A percentile compares a stretch with the other conserved stretches of the same genome.
Evolutionary conservation across 2,329 filamentous ascomycete species (phyloP).

Genomic region (Beauveria brongniartii): DNA sequence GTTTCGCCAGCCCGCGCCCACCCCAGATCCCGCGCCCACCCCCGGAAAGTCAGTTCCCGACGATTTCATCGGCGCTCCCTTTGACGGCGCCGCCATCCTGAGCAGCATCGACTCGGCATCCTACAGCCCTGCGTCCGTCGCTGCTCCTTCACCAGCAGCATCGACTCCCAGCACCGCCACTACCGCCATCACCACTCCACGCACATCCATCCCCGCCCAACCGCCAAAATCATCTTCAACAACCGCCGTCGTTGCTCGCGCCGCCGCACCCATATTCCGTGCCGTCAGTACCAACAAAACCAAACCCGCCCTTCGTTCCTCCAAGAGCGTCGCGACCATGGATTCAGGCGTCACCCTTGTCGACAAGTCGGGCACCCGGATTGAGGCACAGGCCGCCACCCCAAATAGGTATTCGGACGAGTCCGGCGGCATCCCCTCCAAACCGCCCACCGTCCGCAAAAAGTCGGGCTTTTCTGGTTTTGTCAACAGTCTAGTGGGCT

Average conservation of each 20-base stretch:
- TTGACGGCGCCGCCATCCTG: constrained; percentile 55
- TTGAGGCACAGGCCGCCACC: constrained; percentile 23
- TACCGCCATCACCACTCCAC: constrained; percentile 15
- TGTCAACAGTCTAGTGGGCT: constrained; percentile 74
- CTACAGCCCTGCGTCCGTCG: neutral
- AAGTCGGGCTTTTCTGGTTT: constrained; percentile 86
- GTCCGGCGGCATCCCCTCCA: constrained; percentile 46
- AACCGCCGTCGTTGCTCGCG: constrained; percentile 22
- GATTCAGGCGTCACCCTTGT: constrained; percentile 20
- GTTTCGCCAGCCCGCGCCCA: constrained; percentile 18
- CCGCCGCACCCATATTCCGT: constrained; percentile 46
- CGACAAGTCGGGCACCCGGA: constrained; percentile 27
- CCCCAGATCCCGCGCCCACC: constrained; percentile 15
- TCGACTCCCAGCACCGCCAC: constrained; percentile 22
- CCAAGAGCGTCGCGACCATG: constrained; percentile 43
- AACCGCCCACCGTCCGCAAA: constrained; percentile 59
- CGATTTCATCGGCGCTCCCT: constrained; percentile 57
- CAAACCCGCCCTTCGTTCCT: constrained; percentile 47
- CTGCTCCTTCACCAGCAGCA: constrained; percentile 13
- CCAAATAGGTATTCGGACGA: constrained; percentile 78
- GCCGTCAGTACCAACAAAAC: constrained; percentile 38
- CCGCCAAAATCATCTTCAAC: constrained; percentile 23
- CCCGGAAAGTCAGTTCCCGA: constrained; percentile 33
- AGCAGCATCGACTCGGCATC: constrained; percentile 50
- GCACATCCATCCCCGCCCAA: constrained; percentile 20